Conservation (phyloP, 352 stramenopile genomes). For the Phytophthora colocasiae region DNA sequence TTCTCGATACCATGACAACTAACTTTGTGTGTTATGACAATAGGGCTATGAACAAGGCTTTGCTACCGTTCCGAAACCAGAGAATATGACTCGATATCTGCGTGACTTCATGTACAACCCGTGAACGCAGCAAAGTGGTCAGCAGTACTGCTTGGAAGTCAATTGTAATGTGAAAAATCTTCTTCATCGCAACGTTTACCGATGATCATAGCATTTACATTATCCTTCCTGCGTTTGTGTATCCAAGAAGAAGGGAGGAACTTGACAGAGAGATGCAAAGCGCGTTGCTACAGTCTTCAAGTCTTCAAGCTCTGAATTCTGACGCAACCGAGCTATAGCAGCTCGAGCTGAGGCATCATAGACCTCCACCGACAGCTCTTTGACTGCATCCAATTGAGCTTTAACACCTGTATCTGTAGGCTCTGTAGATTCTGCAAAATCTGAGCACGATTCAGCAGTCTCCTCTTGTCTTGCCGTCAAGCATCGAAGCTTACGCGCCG, state of each 20-base stretch:
- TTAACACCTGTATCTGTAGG: neutral
- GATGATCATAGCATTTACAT: no score
- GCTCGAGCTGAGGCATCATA: conserved; percentile 27
- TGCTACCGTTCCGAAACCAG: conserved; percentile 55
- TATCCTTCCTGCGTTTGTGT: neutral
- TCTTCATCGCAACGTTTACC: neutral
- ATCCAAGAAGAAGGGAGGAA: conserved; percentile 23
- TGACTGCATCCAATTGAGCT: conserved; percentile 4
- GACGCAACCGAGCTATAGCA: conserved; percentile 33
- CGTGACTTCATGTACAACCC: conserved; percentile 71
- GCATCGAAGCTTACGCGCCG: conserved; percentile 17
- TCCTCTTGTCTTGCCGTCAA: conserved; percentile 10
- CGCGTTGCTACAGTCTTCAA: conserved; percentile 40
- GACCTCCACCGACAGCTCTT: conserved; percentile 19
- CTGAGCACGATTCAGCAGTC: neutral
- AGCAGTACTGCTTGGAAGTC: conserved; percentile 4
- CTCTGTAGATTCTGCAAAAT: neutral
- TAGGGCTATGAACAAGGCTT: conserved; percentile 67
- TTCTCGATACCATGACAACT: neutral
- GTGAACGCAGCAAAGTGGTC: conserved; percentile 28
- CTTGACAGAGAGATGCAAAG: conserved; percentile 42
- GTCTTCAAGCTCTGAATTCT: conserved; percentile 34
- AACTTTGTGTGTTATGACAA: conserved; percentile 3
- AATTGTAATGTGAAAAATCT: conserved; percentile 16
- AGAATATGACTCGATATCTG: conserved; percentile 58